A percentile compares a stretch with the other conserved stretches of the same genome.
These are phyloP conservation scores for Tricholomella constricta DNA, from an alignment of 768 basidiomycete genomes.

Conservation along the genomic window DNA sequence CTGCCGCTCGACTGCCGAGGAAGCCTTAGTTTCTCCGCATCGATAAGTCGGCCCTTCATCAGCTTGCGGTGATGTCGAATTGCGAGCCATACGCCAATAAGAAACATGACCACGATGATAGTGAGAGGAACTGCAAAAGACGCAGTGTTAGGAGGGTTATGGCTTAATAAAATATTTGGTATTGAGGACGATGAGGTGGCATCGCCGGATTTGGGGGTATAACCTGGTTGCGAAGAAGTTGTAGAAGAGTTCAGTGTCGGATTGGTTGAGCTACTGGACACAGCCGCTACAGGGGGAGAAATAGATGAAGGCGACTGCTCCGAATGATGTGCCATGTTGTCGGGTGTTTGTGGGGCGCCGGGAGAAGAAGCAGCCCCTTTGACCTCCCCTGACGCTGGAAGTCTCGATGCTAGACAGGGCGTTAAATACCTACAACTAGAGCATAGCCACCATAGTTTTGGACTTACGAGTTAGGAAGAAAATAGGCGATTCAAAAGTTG, in stretches of 20 bases:
- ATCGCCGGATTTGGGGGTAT: not conserved
- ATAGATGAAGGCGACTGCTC: too few relatives aligned
- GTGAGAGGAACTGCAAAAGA: constrained; percentile 38
- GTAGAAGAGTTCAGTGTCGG: not conserved
- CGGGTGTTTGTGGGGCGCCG: too few relatives aligned
- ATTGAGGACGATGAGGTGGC: constrained; percentile 4
- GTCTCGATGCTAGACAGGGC: not conserved
- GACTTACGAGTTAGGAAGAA: constrained; percentile 30
- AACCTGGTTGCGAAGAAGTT: not conserved
- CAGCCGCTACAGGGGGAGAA: too few relatives aligned
- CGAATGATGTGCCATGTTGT: too few relatives aligned
- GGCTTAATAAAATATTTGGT: constrained; percentile 24
- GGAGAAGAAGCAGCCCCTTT: too few relatives aligned
- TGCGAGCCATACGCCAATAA: constrained; percentile 30
- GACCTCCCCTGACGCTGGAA: not conserved
- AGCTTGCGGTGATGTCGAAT: constrained; percentile 29
- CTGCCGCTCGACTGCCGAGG: constrained; percentile 16
- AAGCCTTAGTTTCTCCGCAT: constrained; percentile 21
- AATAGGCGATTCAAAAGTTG: constrained; percentile 21
- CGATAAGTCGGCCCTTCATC: constrained; percentile 16
- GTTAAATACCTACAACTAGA: not conserved
- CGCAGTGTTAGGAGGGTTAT: constrained; percentile 25
- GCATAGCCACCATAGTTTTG: not conserved
- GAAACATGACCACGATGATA: constrained; percentile 29
- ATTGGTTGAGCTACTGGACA: too few relatives aligned